phyloP scores from a whole-genome alignment of 2,329 filamentous ascomycete genomes.

The Claviceps monticola region DNA sequence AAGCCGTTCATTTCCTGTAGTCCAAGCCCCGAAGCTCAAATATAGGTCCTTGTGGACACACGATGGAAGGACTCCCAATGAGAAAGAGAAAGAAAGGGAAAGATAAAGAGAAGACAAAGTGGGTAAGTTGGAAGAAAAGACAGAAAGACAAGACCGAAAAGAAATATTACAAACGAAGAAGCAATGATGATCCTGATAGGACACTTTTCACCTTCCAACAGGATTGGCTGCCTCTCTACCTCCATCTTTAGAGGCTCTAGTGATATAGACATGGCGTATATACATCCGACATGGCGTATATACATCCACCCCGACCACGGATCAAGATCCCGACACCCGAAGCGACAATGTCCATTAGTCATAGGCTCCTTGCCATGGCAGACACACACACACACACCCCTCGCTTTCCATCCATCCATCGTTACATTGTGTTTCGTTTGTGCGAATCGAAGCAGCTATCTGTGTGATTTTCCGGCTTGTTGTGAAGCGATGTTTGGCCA shows the following conservation, averaged over 20 bases:
- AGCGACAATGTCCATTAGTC: background rate
- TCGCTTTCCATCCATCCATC: too few relatives aligned
- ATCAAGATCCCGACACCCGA: too few relatives aligned
- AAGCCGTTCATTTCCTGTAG: background rate
- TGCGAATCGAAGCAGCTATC: too few relatives aligned
- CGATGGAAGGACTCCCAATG: too few relatives aligned
- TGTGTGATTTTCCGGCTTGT: too few relatives aligned
- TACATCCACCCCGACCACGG: background rate
- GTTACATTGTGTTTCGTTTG: too few relatives aligned
- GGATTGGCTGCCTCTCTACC: background rate
- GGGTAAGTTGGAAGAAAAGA: background rate
- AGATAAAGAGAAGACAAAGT: background rate
- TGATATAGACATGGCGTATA: constrained; percentile 1
- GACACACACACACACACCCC: too few relatives aligned
- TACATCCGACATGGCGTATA: constrained; percentile 4
- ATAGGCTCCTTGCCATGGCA: too few relatives aligned
- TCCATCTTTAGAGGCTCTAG: constrained; percentile 3
- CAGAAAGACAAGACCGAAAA: background rate
- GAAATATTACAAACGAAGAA: background rate
- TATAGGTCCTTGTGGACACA: background rate
- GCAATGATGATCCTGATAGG: background rate
- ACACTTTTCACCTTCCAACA: background rate
- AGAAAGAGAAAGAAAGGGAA: background rate
- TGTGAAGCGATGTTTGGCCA: too few relatives aligned
- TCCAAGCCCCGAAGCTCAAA: background rate